Percentiles rank a stretch among this genome's conserved stretches.
phyloP scores from a whole-genome alignment of 2,329 filamentous ascomycete species.

The Ophiostoma quercus region DNA sequence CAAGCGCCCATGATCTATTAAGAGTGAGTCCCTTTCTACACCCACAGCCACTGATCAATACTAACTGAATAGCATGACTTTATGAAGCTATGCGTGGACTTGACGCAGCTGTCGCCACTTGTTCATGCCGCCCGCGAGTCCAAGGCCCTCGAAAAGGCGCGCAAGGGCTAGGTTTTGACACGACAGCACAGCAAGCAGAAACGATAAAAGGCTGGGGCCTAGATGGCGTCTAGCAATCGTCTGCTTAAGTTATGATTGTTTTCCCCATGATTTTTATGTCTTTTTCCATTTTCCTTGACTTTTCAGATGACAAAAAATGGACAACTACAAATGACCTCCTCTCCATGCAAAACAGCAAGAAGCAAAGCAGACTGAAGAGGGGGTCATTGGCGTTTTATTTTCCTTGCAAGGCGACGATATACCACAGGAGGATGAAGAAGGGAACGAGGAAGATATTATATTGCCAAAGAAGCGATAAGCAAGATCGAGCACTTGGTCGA shows the following conservation, averaged over 20 bases:
- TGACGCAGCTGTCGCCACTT: conserved; percentile 74
- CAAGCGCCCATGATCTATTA: conserved; percentile 87
- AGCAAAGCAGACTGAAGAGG: not conserved
- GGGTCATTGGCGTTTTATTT: not conserved
- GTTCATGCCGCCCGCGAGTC: conserved; percentile 81
- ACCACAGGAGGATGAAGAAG: not conserved
- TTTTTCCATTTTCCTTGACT: not conserved
- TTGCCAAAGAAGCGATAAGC: not conserved
- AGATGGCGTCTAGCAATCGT: not conserved
- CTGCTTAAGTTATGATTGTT: not conserved
- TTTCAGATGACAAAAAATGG: not conserved
- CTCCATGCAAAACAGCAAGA: not conserved
- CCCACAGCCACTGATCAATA: conserved; percentile 26
- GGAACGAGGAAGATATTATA: not conserved
- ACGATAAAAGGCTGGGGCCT: not conserved
- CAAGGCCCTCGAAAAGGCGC: conserved; percentile 76
- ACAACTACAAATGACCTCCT: not conserved
- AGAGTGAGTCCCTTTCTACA: conserved; percentile 57
- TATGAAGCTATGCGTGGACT: conserved; percentile 69
- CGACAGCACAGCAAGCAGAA: conserved; percentile 28
- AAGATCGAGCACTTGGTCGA: not conserved
- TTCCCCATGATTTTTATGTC: not conserved
- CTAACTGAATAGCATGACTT: conserved; percentile 61
- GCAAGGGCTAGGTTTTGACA: conserved; percentile 48
- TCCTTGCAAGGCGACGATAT: conserved; percentile 13